Conservation (phyloP, 208 protist genomes). For the Acanthamoeba quina region DNA sequence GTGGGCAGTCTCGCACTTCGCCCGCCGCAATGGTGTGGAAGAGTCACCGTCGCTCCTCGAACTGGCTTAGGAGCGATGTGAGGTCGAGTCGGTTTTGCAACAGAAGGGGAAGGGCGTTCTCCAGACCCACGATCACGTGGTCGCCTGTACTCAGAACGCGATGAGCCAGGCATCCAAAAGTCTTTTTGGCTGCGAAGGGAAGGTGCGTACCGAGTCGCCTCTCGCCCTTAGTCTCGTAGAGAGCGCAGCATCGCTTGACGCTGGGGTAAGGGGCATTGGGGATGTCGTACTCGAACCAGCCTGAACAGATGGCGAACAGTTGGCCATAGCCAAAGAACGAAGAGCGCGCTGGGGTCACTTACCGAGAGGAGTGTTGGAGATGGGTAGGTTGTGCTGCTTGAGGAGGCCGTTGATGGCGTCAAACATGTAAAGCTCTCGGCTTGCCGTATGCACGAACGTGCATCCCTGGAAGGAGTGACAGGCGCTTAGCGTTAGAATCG, state of each 20-base stretch:
- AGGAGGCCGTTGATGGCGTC: slow-evolving; percentile 43
- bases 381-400: slow-evolving; percentile 1
- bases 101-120: slow-evolving; percentile 44
- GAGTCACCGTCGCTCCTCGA: slow-evolving; percentile 34
- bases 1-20: background rate
- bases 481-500: background rate
- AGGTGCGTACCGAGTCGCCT: slow-evolving; percentile 9
- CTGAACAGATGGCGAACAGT: background rate
- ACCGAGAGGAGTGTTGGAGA: slow-evolving; percentile 68
- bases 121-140: slow-evolving; percentile 62
- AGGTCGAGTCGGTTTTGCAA: slow-evolving; percentile 26
- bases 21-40: background rate
- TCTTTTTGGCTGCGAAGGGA: background rate
- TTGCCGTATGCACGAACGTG: slow-evolving; percentile 66
- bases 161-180: background rate
- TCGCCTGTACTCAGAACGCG: background rate
- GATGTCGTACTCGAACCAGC: slow-evolving; percentile 66
- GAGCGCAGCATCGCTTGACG: slow-evolving; percentile 75
- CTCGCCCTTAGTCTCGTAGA: slow-evolving; percentile 77
- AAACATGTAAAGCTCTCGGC: slow-evolving; percentile 69
- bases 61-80: background rate
- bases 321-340: background rate
- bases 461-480: slow-evolving; percentile 20
- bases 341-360: too few species aligned
- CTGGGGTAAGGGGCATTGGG: background rate